Conservation (phyloP, 2,329 filamentous ascomycete genomes). For the Arthrobotrys sphaeroides region DNA sequence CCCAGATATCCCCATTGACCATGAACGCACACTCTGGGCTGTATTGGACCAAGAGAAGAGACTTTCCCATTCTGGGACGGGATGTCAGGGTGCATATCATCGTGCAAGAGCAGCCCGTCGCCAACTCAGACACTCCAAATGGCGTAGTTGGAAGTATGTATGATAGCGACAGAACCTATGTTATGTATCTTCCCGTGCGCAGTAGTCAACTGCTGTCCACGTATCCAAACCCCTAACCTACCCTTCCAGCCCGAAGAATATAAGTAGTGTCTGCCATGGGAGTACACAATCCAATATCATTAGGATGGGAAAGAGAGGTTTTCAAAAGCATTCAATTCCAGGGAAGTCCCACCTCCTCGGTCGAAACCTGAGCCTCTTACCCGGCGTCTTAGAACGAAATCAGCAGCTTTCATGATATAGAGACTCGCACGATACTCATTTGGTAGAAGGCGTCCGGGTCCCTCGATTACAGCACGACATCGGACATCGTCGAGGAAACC, state of each 20-base stretch:
- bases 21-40: neutral
- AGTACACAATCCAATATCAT: neutral
- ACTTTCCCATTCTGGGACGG: constrained; percentile 48
- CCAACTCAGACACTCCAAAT: constrained; percentile 51
- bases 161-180: constrained; percentile 22
- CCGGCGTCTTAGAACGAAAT: neutral
- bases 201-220: constrained; percentile 50
- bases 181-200: constrained; percentile 40
- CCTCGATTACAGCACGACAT: neutral
- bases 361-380: neutral
- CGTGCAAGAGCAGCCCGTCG: constrained; percentile 37
- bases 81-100: constrained; percentile 53
- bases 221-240: constrained; percentile 39
- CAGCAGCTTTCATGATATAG: neutral
- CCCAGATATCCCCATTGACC: neutral
- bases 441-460: neutral
- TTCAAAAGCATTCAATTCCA: neutral
- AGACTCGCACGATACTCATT: neutral
- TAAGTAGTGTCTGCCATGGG: constrained; percentile 7
- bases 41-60: constrained; percentile 4
- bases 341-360: neutral
- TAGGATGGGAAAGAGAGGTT: neutral
- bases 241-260: constrained; percentile 2
- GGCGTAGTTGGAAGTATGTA: constrained; percentile 28
- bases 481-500: neutral